Conservation (phyloP, 257 asterid genomes). For the Salvia hispanica region DNA sequence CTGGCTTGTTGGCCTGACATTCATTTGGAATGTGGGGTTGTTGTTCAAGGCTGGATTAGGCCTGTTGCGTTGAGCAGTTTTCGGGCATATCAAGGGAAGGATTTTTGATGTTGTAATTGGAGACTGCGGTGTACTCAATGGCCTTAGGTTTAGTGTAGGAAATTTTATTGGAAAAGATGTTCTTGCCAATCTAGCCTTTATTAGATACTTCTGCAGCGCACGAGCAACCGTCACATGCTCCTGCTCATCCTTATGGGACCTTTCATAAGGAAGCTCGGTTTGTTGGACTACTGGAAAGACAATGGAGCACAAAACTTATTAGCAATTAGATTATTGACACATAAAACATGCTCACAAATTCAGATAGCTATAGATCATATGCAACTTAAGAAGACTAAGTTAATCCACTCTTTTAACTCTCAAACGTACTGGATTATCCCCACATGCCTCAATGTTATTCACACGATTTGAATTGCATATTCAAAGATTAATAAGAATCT, state of each 20-base stretch:
- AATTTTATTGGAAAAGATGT: constrained; percentile 75
- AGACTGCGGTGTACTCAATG: constrained; percentile 56
- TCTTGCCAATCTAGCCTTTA: constrained; percentile 64
- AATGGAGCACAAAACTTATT: constrained; percentile 23
- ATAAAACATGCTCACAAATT: constrained; percentile 10
- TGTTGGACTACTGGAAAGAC: constrained; percentile 71
- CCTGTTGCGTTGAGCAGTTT: constrained; percentile 56
- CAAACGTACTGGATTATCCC: neutral
- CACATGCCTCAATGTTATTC: neutral
- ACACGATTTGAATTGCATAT: neutral
- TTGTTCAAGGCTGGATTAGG: constrained; percentile 42
- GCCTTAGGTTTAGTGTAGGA: constrained; percentile 60
- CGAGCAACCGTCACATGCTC: constrained; percentile 95
- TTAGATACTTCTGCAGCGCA: constrained; percentile 75
- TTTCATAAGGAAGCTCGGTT: constrained; percentile 61
- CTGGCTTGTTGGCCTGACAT: constrained; percentile 43
- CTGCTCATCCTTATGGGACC: constrained; percentile 71
- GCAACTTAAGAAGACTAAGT: constrained; percentile 12
- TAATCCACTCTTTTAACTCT: neutral
- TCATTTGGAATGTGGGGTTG: constrained; percentile 45
- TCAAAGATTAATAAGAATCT: neutral
- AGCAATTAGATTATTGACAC: constrained; percentile 15
- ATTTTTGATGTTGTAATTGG: constrained; percentile 77
- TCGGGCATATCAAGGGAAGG: constrained; percentile 86
- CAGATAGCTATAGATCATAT: constrained; percentile 16